Conservation (phyloP, 495 filamentous ascomycete species). For the Ascobolus immersus region DNA sequence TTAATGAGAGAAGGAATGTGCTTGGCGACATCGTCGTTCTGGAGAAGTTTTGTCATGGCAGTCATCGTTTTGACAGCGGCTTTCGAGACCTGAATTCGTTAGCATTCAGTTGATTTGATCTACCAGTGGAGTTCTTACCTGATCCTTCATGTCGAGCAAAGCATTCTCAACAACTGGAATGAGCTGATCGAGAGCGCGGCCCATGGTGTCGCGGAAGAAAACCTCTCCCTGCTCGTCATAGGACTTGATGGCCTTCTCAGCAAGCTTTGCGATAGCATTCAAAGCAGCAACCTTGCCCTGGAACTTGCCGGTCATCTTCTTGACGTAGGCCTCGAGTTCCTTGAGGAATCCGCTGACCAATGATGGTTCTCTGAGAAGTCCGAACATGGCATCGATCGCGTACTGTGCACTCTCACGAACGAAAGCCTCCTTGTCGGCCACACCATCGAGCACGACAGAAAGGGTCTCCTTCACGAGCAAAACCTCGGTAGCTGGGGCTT, state of each 20-base stretch:
- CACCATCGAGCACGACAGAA: constrained; percentile 42
- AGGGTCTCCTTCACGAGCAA: constrained; percentile 54
- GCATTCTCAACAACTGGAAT: constrained; percentile 81
- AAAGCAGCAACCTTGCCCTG: constrained; percentile 77
- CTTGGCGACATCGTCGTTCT: constrained; percentile 88
- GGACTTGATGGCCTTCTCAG: constrained; percentile 61
- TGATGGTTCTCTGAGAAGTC: constrained; percentile 50
- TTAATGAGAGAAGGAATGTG: constrained; percentile 82
- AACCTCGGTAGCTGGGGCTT: constrained; percentile 54
- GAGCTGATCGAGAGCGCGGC: constrained; percentile 62
- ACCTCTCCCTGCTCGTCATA: constrained; percentile 61
- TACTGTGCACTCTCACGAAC: constrained; percentile 85
- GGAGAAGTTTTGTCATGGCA: constrained; percentile 65
- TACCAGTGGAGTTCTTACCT: constrained; percentile 24
- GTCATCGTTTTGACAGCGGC: constrained; percentile 76
- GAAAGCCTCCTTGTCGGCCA: constrained; percentile 72
- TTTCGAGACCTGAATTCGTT: constrained; percentile 32
- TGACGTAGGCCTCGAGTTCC: constrained; percentile 42
- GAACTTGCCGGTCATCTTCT: constrained; percentile 71
- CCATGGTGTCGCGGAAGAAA: constrained; percentile 72
- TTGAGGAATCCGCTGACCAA: constrained; percentile 58
- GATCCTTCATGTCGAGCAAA: constrained; percentile 88
- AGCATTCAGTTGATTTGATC: neutral
- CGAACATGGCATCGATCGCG: constrained; percentile 71
- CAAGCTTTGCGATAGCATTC: constrained; percentile 64